Base-by-base conservation (phyloP, 1,284 basidiomycete genomes). In the Athelia sp. region DNA sequence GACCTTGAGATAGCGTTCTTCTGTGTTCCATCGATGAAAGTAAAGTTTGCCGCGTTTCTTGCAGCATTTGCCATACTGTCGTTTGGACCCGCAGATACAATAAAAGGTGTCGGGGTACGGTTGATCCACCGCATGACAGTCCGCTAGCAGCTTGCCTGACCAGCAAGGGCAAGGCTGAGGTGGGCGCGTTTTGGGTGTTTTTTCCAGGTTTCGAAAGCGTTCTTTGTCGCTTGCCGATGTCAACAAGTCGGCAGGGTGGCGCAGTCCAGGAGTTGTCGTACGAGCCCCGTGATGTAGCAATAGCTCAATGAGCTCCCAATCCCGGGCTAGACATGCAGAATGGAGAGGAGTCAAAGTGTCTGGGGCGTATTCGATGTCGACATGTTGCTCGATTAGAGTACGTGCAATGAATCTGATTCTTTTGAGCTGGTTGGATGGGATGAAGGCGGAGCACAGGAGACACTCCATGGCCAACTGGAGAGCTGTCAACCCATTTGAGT, bases 361-460 rank as follows among this genome's bases (percentile, higher is more conserved):
- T 13, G 26, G 26, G 6, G 26, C 13, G 26, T 13, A 6, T 22
- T 52, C 35, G 3, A 47, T 46, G 15, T 38, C 50, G 10, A 43
- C 54, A 18, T 52, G 54, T 26, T 56, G 54, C 43, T 56, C 54
- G n/a, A 54, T 44, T 15, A 56, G 50, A 18, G 48, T 56, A 11
- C 52, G 50, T 24, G 50, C 46, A 18, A 54, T 51, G 21, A 8
- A 40, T 17, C n/a, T 21, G 36, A 40, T 4, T n/a, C 36, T 6
- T n/a, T n/a, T 6, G 36, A 40, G 6, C n/a, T 9, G 9, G 6
- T 8, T 6, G 36, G 36, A 40, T 9, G 36, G 13, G 26, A 6
- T 6, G 6, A 21, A n/a, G 19, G 36, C 4, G 8, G 36, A 17
- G 19, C n/a, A 17, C 19, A n/a, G n/a, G 9, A 40, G 19, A n/a